Evolutionary conservation across 2,329 filamentous ascomycete genomes (phyloP).

Genomic region (Aspergillus ochraceoroseus): DNA sequence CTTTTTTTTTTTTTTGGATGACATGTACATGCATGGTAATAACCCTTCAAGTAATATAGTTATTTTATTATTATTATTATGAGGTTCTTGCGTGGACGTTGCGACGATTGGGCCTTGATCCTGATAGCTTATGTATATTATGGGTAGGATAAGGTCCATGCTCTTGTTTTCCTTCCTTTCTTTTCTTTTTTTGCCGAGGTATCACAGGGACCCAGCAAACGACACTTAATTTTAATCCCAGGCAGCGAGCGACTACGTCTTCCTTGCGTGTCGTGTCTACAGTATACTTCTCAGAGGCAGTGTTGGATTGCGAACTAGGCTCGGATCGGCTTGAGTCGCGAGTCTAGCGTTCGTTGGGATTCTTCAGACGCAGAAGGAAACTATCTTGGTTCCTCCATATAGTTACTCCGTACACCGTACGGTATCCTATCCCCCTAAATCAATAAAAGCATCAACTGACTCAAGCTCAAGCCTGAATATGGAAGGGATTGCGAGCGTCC

Average conservation of each 20-base stretch:
- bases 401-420: no score
- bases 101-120: conserved; percentile 1
- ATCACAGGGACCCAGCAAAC: conserved; percentile 10
- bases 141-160: no score
- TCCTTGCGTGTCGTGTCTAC: neutral
- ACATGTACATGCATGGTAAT: conserved; percentile 16
- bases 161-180: no score
- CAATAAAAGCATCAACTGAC: conserved; percentile 1
- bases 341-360: conserved; percentile 1
- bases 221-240: conserved; percentile 7
- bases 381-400: no score
- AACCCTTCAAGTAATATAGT: no score
- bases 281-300: no score
- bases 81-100: neutral
- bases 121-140: no score
- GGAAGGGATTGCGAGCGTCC: conserved; percentile 11
- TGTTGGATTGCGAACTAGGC: conserved; percentile 1
- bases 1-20: no score
- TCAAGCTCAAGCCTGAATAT: conserved; percentile 1
- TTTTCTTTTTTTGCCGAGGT: conserved; percentile 15
- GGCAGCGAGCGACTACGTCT: conserved; percentile 6
- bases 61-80: conserved; percentile 9
- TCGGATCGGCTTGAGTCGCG: conserved; percentile 9
- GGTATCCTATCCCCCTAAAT: neutral
- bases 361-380: no score